Evolutionary conservation across 2,329 filamentous ascomycete genomes (phyloP), one percentile per base, ranked within the genome.

Genomic region (Grosmannia huntii): DNA sequence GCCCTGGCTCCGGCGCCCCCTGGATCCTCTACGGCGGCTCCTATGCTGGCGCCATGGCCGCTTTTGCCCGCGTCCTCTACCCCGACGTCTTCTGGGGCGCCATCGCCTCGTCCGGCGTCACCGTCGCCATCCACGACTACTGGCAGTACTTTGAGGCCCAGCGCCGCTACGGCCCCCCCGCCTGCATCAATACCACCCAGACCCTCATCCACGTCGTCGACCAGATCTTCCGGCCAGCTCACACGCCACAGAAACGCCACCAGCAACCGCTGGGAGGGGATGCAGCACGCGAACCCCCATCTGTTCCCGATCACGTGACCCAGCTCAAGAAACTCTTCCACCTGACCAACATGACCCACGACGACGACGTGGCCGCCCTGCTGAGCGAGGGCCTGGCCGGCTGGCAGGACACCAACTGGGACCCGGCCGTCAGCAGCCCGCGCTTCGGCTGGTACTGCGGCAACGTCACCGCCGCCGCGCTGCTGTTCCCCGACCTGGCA

Each of bases 21-120:
- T 94, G 85, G 72, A 85, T 95, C 60, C 82, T 83, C 0, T 95
- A 95, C 61, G 90, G 90, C 1, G 89, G 89, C 1, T 90, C 86
- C 0, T 95, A 95, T 66, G 87, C 89, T 0, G 90, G 90, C 2
- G 85, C 84, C 0, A 87, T 91, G 63, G 87, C 84, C 11, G 88
- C 90, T 0, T 86, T 95, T 64, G 70, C 90, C 44, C 83, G 89
- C 36, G 84, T 86, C 59, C 68, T 85, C 19, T 95, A 95, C 68
- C 89, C 90, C 0, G 83, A 92, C 36, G 72, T 86, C 9, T 94
- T 87, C 71, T 92, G 81, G 78, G 90, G 81, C 9, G 81, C 85
- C 5, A 92, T 95, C 55, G 85, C 87, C 0, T 90, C 87, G 0
- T 92, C 87, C 0, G 90, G 87, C 0, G 88, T 94, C 0, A 88